phyloP scores from a whole-genome alignment of 2,329 filamentous ascomycete species.

The Pseudohalonectria lignicola region DNA sequence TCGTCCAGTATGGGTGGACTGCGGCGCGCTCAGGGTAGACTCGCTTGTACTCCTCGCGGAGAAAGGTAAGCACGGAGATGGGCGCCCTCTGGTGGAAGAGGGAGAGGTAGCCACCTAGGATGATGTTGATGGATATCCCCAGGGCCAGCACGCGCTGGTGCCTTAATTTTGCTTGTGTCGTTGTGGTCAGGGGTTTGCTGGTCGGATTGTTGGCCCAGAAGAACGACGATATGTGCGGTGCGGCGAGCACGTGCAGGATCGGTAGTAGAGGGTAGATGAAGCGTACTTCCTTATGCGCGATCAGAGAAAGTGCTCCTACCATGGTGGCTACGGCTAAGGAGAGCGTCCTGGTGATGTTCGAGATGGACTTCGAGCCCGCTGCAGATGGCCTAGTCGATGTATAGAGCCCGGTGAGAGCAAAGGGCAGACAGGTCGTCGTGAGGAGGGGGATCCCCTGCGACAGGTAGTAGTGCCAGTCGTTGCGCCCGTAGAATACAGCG shows the following conservation, averaged over 20 bases:
- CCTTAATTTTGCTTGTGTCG: slow-evolving; percentile 19
- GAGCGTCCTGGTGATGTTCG: slow-evolving; percentile 40
- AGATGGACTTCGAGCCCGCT: slow-evolving; percentile 18
- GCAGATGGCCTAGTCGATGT: slow-evolving; percentile 26
- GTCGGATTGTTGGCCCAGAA: slow-evolving; percentile 32
- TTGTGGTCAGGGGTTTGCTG: slow-evolving; percentile 9
- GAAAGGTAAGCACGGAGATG: slow-evolving; percentile 59
- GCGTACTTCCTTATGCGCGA: slow-evolving; percentile 93
- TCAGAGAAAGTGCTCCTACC: slow-evolving; percentile 55
- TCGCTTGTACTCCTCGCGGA: slow-evolving; percentile 62
- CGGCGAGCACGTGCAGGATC: slow-evolving; percentile 70
- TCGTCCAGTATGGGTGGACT: too few species aligned
- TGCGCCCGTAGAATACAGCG: slow-evolving; percentile 84
- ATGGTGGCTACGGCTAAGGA: slow-evolving; percentile 49
- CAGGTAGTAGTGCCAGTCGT: slow-evolving; percentile 87
- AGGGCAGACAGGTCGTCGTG: slow-evolving; percentile 73
- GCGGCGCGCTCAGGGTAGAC: slow-evolving; percentile 33
- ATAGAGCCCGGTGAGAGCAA: slow-evolving; percentile 56
- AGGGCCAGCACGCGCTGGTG: slow-evolving; percentile 44
- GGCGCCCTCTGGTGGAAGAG: slow-evolving; percentile 73
- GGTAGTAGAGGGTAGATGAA: slow-evolving; percentile 93
- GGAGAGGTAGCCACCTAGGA: slow-evolving; percentile 65
- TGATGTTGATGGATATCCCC: slow-evolving; percentile 54
- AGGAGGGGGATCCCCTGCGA: slow-evolving; percentile 82
- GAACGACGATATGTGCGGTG: slow-evolving; percentile 53